phyloP scores from a whole-genome alignment of 805 yeast genomes.

The Debaryomyces maramus region DNA sequence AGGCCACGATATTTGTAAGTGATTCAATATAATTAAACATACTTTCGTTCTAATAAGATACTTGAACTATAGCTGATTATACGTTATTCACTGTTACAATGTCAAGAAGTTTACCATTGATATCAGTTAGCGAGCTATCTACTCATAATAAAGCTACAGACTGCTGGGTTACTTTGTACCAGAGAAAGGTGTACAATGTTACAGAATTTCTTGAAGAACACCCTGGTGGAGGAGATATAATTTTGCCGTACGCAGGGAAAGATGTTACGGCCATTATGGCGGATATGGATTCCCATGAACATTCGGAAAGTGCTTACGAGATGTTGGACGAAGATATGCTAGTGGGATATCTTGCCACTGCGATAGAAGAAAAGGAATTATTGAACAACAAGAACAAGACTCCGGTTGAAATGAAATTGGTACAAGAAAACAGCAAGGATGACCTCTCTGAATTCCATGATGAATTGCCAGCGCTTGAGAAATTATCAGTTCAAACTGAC shows the following conservation, averaged over 20 bases:
- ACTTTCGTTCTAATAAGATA: no score
- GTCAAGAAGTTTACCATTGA: conserved; percentile 52
- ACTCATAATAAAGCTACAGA: conserved; percentile 53
- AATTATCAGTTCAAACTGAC: conserved; percentile 78
- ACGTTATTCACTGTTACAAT: no score
- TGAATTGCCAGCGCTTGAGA: conserved; percentile 70
- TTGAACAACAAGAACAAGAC: conserved; percentile 57
- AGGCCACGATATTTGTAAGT: no score
- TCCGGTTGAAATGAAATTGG: conserved; percentile 56
- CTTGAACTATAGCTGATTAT: no score
- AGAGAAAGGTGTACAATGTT: conserved; percentile 83
- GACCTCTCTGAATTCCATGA: conserved; percentile 50
- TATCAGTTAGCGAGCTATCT: conserved; percentile 53
- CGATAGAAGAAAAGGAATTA: conserved; percentile 71
- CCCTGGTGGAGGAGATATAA: conserved; percentile 65
- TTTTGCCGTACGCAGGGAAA: conserved; percentile 57
- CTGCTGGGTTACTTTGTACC: conserved; percentile 79
- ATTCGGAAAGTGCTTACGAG: conserved; percentile 82
- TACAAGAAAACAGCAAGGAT: conserved; percentile 12
- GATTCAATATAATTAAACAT: no score
- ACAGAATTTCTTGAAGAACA: conserved; percentile 71
- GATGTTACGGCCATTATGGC: conserved; percentile 73
- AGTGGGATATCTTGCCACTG: conserved; percentile 82
- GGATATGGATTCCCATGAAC: conserved; percentile 71
- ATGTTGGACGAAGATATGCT: conserved; percentile 78